Evolutionary conservation across 495 filamentous ascomycete genomes (phyloP), one percentile per base, ranked within the genome.

Genomic region (Hypoxylon fuscum): DNA sequence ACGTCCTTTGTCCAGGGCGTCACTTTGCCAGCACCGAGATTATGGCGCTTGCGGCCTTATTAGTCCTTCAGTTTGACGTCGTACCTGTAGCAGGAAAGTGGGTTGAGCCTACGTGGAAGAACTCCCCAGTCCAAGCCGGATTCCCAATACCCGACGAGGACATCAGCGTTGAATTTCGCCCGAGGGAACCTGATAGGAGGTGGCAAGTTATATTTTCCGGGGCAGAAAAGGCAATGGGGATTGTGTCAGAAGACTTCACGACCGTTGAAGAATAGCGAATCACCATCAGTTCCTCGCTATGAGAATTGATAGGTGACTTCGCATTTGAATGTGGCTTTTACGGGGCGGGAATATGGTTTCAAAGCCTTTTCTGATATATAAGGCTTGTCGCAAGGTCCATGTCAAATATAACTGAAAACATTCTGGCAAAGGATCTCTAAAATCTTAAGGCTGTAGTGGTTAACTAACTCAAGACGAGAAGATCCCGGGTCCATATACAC

Each of bases 21-120:
- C 65, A 71, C 23, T 78, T 77, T 48, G 74, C 70, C 8, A 72
- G 61, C 9, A 68, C 67, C 1, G 71, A 76, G 57, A 66, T 76
- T 14, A 53, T 76, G 55, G 47, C 68, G 17, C 29, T 74, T 40
- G 63, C 75, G 11, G 75, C 76, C 10, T 61, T 77, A 29, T 10
- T 81, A 27, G 60, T 77, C 15, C 51, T 75, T 5, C 67, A 75
- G 38, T 81, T 77, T 52, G 77, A 82, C 21, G 56, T 79, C 2
- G 17, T 55, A 31, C 66, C 69, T 0, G 44, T 49, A 10, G 50
- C 20, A 3, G 59, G 69, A 0, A 51, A 58, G 49, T 71, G 66
- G 69, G 45, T 58, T 18, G 59, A 69, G 44, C 58, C 62, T 4
- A 61, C 61, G 10, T 66, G 51, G 47, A 37, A 66, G 11, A 72